These are phyloP conservation scores for Opeltia flavorubescens DNA, from an alignment of 495 filamentous ascomycete genomes.

Conservation along the genomic window DNA sequence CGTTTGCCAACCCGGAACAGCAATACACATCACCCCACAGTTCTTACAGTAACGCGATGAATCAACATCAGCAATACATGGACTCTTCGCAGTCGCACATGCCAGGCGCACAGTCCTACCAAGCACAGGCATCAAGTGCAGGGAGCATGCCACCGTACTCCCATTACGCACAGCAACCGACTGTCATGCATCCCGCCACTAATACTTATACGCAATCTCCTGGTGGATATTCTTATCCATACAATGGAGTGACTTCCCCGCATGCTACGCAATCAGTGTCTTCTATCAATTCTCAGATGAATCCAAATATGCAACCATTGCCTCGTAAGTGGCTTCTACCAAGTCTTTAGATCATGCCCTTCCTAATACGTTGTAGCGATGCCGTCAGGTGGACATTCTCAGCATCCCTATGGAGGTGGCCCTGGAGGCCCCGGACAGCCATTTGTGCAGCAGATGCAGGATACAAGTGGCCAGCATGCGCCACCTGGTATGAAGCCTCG, in stretches of 20 bases:
- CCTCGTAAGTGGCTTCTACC: slow-evolving; percentile 35
- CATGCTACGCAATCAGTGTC: slow-evolving; percentile 52
- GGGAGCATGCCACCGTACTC: slow-evolving; percentile 55
- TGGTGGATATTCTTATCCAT: slow-evolving; percentile 54
- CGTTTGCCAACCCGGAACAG: slow-evolving; percentile 8
- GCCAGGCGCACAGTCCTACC: slow-evolving; percentile 66
- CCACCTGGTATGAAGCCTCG: slow-evolving; percentile 97
- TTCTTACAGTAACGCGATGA: slow-evolving; percentile 40
- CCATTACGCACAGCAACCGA: slow-evolving; percentile 58
- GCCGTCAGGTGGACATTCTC: slow-evolving; percentile 13
- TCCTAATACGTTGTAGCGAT: slow-evolving; percentile 20
- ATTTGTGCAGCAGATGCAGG: slow-evolving; percentile 48
- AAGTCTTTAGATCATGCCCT: not conserved
- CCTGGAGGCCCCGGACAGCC: slow-evolving; percentile 36
- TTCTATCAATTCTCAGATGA: slow-evolving; percentile 44
- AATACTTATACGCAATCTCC: slow-evolving; percentile 51
- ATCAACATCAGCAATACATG: slow-evolving; percentile 68
- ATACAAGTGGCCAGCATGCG: slow-evolving; percentile 81
- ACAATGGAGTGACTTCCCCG: slow-evolving; percentile 66
- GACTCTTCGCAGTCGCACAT: slow-evolving; percentile 71
- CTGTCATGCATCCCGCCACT: slow-evolving; percentile 67
- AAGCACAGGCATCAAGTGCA: slow-evolving; percentile 69
- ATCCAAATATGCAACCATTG: slow-evolving; percentile 49
- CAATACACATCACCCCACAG: slow-evolving; percentile 4
- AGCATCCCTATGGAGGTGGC: slow-evolving; percentile 21